Base-by-base conservation (phyloP, 2,329 filamentous ascomycete species). In the Zymoseptoria ardabiliae region DNA sequence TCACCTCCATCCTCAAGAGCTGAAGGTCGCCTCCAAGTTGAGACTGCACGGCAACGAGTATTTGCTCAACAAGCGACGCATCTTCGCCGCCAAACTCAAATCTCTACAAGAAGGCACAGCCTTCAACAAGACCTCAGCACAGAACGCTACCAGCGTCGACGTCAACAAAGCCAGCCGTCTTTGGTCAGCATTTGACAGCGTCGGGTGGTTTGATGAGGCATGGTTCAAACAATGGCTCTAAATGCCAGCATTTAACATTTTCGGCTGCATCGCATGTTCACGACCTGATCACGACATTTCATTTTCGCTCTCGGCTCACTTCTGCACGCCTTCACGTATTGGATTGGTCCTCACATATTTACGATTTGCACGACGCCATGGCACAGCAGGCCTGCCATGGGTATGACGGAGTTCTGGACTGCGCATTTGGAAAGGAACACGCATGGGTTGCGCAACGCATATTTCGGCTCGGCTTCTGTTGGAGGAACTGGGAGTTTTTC, bases 91-190 rank as follows among this genome's bases (percentile, higher is more conserved):
- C 54, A 85, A 90, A 49, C 82, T 93, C 35, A 83, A 88, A 61
- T 83, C 86, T 2, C 77, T 85, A 45, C 75, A 78, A 58, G 85
- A 84, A 41, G 82, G 83, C 71, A 94, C 95, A 75, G 89, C 92
- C 69, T 97, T 96, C 74, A 87, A 90, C 73, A 96, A 96, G 82
- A 97, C 93, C 1, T 90, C 96, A 72, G 91, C 91, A 4, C 93
- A 97, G 74, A 90, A 96, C 73, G 91, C 90, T n/a, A 96, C 91
- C 82, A 95, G 95, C 79, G 96, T 97, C 64, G 93, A 97, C 69
- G 93, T 97, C 73, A 97, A 97, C 80, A 97, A 97, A 79, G 91
- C 92, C 2, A 95, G 90, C 65, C 93, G 93, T 74, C 80, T 97
- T 53, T 96, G 91, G 89, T 86, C 86, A 45, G 91, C 91, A 5